Evolutionary conservation across 371 early-diverging fungal genomes (phyloP).

Genomic region (Mucor lusitanicus): DNA sequence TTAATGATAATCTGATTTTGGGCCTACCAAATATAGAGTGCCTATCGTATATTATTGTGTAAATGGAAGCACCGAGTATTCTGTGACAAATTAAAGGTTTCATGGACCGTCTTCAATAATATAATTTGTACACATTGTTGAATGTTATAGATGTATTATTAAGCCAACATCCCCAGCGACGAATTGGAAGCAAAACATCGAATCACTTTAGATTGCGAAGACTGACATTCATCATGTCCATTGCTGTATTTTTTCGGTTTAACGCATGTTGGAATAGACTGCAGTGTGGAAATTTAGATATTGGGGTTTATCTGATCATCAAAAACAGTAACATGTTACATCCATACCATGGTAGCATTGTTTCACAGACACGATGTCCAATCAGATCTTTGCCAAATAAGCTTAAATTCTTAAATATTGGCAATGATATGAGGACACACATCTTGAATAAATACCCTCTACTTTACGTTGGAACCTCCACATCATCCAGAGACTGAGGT

Average conservation of each 20-base stretch:
- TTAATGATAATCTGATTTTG: too few relatives aligned
- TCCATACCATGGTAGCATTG: not conserved
- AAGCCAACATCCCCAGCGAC: too few relatives aligned
- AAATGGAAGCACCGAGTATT: slow-evolving; percentile 51
- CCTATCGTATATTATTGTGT: slow-evolving; percentile 51
- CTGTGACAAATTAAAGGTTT: slow-evolving; percentile 25
- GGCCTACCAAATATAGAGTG: too few relatives aligned
- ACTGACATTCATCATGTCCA: too few relatives aligned
- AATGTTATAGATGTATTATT: too few relatives aligned
- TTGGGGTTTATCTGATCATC: not conserved
- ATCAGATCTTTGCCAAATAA: not conserved
- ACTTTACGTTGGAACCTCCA: not conserved
- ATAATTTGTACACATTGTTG: too few relatives aligned
- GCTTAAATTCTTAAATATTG: not conserved
- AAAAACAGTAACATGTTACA: not conserved
- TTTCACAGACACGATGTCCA: not conserved
- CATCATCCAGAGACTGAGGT: not conserved
- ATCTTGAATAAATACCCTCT: not conserved
- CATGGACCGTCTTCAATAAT: too few relatives aligned
- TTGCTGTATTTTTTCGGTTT: not conserved
- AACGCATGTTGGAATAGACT: not conserved
- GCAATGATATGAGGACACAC: not conserved
- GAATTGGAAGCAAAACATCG: too few relatives aligned
- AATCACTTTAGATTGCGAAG: too few relatives aligned
- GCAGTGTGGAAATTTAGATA: not conserved